These are phyloP conservation scores for Fusarium bactridioides DNA, from an alignment of 2,329 filamentous ascomycete species.

Conservation along the genomic window DNA sequence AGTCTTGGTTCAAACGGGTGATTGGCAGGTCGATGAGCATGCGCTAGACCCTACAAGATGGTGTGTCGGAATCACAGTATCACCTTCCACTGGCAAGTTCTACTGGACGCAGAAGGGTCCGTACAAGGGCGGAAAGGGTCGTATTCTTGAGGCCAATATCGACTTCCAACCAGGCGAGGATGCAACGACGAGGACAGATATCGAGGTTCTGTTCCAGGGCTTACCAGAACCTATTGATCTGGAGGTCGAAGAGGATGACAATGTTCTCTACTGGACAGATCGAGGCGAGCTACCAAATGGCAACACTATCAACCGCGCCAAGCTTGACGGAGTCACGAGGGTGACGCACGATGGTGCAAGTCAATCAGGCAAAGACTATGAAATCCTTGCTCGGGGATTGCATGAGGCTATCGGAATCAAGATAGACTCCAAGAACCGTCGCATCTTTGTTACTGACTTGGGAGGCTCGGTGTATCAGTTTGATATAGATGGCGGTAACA, in stretches of 20 bases:
- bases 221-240: neutral
- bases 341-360: fast-evolving
- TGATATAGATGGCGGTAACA: neutral
- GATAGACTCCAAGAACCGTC: fast-evolving
- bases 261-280: neutral
- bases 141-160: neutral
- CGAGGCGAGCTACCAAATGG: neutral
- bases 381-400: neutral
- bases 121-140: neutral
- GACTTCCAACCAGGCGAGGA: neutral
- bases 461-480: conserved; percentile 5
- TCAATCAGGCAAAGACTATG: neutral
- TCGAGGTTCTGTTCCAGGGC: neutral
- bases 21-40: neutral
- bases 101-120: conserved; percentile 7
- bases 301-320: neutral
- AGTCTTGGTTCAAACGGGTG: neutral
- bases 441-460: neutral
- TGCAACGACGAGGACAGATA: neutral
- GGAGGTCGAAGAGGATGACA: neutral
- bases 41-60: neutral
- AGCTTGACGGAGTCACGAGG: fast-evolving
- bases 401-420: neutral
- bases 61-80: neutral
- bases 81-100: neutral